Base-by-base conservation (phyloP, 2,329 filamentous ascomycete species). In the Aplosporella prunicola region DNA sequence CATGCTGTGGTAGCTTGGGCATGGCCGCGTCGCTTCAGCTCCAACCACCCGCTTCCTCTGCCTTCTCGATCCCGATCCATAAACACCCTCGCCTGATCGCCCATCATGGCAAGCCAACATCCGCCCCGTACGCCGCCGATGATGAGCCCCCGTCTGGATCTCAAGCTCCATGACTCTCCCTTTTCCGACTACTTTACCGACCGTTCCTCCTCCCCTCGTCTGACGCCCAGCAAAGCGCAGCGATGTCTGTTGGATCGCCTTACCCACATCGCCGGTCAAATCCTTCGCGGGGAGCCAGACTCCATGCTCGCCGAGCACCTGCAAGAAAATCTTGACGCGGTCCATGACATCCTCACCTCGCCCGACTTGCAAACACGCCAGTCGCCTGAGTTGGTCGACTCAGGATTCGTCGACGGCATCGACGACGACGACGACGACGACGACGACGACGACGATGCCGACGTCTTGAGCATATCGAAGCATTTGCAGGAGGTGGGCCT, bases 181-280 rank as follows among this genome's bases (percentile, higher is more conserved):
- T 62, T 60, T 45, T 57, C 52, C 40, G 60, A 63, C 46, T 62
- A 62, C 45, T 60, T 60, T 48, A 60, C 57, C 35, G 57, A 61
- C 36, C 51, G 58, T 38, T 48, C 50, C 13, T 49, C 48, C 10
- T 56, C 51, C 4, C 34, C 46, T 20, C 17, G 22, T 4, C 17
- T 17, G 14, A 16, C 20, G 13, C 17, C 18, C 15, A 18, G 26
- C 23, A 33, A 28, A 34, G 30, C 36, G 29, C 39, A 40, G 14
- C 20, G 25, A 13, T 16, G 11, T 6, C 41, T 64, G 25, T 46
- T 64, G n/a, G 47, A 56, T 36, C 55, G 58, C 11, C 47, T 64
- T 32, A 51, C 52, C 41, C 52, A 50, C 29, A 48, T 63, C 31
- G 58, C 57, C 39, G 50, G 52, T 33, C 50, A 53, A 23, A 46